Conservation (phyloP, 345 rosid species). For the Tarenaya hassleriana region DNA sequence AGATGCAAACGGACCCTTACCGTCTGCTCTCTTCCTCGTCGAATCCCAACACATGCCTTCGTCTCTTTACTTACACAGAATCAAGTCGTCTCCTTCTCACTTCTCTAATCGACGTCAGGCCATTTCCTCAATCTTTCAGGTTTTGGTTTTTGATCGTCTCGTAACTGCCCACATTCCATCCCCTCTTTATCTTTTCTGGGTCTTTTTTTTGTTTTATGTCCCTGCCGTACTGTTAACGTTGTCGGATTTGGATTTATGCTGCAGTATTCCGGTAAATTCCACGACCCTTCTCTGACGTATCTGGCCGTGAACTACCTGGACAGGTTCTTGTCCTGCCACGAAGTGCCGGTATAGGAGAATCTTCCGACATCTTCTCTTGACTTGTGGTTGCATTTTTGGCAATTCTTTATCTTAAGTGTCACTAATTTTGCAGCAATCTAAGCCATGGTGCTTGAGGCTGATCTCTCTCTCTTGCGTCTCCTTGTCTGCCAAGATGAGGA, state of each 20-base stretch:
- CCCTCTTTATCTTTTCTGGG: background rate
- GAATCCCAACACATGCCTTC: constrained; percentile 71
- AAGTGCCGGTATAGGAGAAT: constrained; percentile 43
- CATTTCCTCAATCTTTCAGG: constrained; percentile 46
- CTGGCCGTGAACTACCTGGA: constrained; percentile 81
- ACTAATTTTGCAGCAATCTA: constrained; percentile 32
- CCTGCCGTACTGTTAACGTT: too few relatives aligned
- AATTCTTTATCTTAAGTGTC: background rate
- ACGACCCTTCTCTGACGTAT: constrained; percentile 46
- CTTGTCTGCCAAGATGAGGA: constrained; percentile 69
- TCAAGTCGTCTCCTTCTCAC: constrained; percentile 35
- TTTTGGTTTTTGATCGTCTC: background rate
- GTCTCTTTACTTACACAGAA: constrained; percentile 28
- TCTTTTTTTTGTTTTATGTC: background rate
- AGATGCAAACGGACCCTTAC: constrained; percentile 15
- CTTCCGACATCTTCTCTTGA: constrained; percentile 15
- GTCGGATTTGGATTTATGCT: too few relatives aligned
- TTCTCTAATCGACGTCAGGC: constrained; percentile 38
- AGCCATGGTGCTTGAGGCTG: constrained; percentile 60
- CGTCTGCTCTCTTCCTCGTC: constrained; percentile 41
- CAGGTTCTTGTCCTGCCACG: constrained; percentile 62
- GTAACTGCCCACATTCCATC: background rate
- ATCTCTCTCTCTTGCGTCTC: constrained; percentile 62
- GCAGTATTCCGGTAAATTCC: constrained; percentile 28
- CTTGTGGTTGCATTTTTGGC: background rate